Conservation (phyloP, 306 rosid genomes). For the Oxytropis ochrocephala region DNA sequence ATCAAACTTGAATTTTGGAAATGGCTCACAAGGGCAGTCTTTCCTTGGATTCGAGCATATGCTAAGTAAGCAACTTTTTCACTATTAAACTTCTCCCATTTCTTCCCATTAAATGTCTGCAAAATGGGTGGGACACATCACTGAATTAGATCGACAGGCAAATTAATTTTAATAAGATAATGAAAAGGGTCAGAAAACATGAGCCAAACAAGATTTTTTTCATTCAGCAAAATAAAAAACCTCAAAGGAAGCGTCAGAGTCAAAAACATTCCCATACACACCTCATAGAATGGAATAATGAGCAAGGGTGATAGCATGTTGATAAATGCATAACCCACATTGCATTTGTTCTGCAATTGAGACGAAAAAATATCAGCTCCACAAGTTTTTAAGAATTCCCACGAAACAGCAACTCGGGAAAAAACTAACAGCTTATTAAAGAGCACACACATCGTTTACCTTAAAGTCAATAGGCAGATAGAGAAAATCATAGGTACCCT, state of each 20-base stretch:
- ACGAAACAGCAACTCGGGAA: neutral
- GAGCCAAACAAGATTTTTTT: neutral
- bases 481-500: constrained; percentile 87
- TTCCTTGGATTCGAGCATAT: constrained; percentile 97
- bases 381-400: too few relatives aligned
- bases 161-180: neutral
- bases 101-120: constrained; percentile 92
- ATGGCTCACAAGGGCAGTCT: constrained; percentile 88
- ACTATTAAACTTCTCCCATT: constrained; percentile 99
- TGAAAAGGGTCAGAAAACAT: neutral
- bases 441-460: constrained; percentile 35
- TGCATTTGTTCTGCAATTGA: constrained; percentile 85
- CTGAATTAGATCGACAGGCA: neutral
- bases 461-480: constrained; percentile 97
- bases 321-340: constrained; percentile 98
- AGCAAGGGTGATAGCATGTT: constrained; percentile 91
- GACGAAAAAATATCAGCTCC: constrained; percentile 20
- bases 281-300: constrained; percentile 82
- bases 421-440: neutral
- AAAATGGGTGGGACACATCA: constrained; percentile 8
- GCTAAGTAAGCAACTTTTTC: constrained; percentile 98
- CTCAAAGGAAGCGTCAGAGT: neutral
- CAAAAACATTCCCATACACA: neutral
- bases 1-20: constrained; percentile 97
- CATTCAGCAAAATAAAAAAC: constrained; percentile 1